Evolutionary conservation across 2,329 filamentous ascomycete species (phyloP), one percentile per base, ranked within the genome.

Genomic region (Penicillium sp.): DNA sequence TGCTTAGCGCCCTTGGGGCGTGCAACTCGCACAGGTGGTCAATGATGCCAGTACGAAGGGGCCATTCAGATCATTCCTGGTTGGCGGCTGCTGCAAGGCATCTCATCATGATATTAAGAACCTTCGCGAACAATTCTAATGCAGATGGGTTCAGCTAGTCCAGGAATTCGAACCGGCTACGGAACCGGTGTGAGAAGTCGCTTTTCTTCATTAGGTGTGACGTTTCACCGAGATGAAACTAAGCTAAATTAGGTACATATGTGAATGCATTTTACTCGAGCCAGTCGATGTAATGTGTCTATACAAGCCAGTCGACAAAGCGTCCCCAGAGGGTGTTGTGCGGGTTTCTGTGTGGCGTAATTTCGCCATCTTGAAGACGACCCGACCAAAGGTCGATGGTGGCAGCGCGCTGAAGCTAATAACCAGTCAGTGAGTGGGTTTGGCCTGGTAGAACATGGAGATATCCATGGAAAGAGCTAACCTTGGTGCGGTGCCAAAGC

Each of bases 11-110:
- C 39, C 57, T n/a, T 71, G 68, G 68, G 65, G 68, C 41, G 53
- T 59, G 17, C 55, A 57, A 31, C 45, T 70, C 7, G 61, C 57
- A 3, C 53, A 58, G 8, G 56, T 69, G 23, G 58, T 70, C 21
- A 50, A 51, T 7, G 48, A 57, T 25, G 53, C 58, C 3, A 31
- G 51, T 4, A 61, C 56, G 51, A 57, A 53, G 16, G 53, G 57
- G 3, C 48, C 40, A 17, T 60, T 60, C 36, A 39, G 41, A 7
- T 48, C 51, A 0, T 62, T 73, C 28, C 47, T 72, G 32, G 68
- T 72, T 2, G 71, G 71, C 4, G 71, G 71, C 9, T 74, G 71
- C 47, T 74, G 71, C 54, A 73, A 72, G 49, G 67, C 66, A 6
- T 65, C 60, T 3, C 64, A 68, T 16, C 50, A 50, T 7, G 57